phyloP scores from a whole-genome alignment of 768 basidiomycete species.

The Hirschioporus abietinus region DNA sequence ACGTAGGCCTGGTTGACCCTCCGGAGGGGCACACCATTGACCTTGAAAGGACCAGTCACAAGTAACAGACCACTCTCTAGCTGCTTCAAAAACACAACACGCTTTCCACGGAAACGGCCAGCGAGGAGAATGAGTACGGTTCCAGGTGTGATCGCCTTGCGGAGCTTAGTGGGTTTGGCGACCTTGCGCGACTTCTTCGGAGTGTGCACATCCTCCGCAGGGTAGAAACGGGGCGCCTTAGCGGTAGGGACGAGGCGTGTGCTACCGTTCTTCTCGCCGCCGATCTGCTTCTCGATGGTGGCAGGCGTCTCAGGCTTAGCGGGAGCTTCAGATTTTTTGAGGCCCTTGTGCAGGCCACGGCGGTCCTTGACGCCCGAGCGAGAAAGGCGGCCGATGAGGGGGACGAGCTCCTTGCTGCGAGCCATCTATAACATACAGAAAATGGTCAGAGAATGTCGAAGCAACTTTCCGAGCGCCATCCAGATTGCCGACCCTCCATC shows the following conservation, averaged over 20 bases:
- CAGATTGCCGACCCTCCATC: slow-evolving; percentile 27
- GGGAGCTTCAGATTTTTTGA: slow-evolving; percentile 69
- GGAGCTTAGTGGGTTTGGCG: slow-evolving; percentile 71
- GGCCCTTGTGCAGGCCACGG: slow-evolving; percentile 81
- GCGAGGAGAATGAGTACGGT: slow-evolving; percentile 95
- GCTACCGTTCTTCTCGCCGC: slow-evolving; percentile 87
- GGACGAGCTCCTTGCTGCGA: slow-evolving; percentile 79
- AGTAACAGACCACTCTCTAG: slow-evolving; percentile 86
- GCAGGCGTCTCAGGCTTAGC: slow-evolving; percentile 53
- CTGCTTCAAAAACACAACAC: slow-evolving; percentile 98
- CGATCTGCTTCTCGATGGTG: slow-evolving; percentile 74
- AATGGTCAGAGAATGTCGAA: slow-evolving; percentile 5
- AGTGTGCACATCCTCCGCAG: slow-evolving; percentile 87
- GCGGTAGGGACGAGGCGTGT: slow-evolving; percentile 81
- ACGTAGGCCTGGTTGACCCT: slow-evolving; percentile 99
- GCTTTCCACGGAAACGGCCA: slow-evolving; percentile 96
- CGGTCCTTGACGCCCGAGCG: slow-evolving; percentile 76
- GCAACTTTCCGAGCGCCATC: slow-evolving; percentile 25
- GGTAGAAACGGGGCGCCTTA: slow-evolving; percentile 90
- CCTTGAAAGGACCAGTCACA: slow-evolving; percentile 95
- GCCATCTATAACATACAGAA: slow-evolving; percentile 55
- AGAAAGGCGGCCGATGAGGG: slow-evolving; percentile 77
- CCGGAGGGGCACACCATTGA: slow-evolving; percentile 97
- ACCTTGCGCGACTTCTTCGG: slow-evolving; percentile 93
- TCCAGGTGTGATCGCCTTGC: slow-evolving; percentile 87